phyloP scores from a whole-genome alignment of 2,329 filamentous ascomycete species.

The Purpureocillium lavendulum region DNA sequence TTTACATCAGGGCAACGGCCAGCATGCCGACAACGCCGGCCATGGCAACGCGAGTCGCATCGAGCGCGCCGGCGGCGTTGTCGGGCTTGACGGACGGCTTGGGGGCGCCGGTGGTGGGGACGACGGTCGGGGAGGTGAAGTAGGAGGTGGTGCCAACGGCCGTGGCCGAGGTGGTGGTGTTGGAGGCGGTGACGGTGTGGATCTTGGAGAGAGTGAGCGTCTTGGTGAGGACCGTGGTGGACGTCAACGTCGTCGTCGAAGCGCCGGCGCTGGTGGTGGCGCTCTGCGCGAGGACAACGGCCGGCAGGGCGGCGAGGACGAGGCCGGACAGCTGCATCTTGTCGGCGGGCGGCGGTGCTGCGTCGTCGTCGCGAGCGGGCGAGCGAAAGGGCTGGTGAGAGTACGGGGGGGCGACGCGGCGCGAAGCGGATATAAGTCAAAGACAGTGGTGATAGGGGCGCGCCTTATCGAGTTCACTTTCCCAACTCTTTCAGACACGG shows the following conservation, averaged over 20 bases:
- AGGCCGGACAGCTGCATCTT: constrained; percentile 27
- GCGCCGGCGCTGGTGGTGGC: constrained; percentile 20
- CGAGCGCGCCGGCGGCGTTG: constrained; percentile 32
- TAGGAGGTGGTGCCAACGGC: constrained; percentile 14
- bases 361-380: not conserved
- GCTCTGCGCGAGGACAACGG: constrained; percentile 40
- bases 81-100: constrained; percentile 25
- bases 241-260: constrained; percentile 36
- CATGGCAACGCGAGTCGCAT: constrained; percentile 34
- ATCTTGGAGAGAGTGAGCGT: constrained; percentile 42
- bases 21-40: constrained; percentile 43
- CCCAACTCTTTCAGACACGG: too few relatives aligned
- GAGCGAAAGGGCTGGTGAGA: not conserved
- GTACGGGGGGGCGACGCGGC: too few relatives aligned
- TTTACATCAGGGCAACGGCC: constrained; percentile 44
- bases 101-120: constrained; percentile 15
- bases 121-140: constrained; percentile 12
- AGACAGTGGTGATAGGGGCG: too few relatives aligned
- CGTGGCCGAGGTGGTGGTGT: constrained; percentile 25
- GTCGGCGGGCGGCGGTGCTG: not conserved
- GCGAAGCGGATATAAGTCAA: too few relatives aligned
- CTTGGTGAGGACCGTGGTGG: constrained; percentile 41
- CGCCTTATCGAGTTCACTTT: too few relatives aligned
- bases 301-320: constrained; percentile 41
- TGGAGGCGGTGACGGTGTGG: constrained; percentile 26